Percentiles rank a stretch among this genome's conserved stretches.
Conservation (phyloP, 2,329 filamentous ascomycete species). For the Alternaria ethzedia region DNA sequence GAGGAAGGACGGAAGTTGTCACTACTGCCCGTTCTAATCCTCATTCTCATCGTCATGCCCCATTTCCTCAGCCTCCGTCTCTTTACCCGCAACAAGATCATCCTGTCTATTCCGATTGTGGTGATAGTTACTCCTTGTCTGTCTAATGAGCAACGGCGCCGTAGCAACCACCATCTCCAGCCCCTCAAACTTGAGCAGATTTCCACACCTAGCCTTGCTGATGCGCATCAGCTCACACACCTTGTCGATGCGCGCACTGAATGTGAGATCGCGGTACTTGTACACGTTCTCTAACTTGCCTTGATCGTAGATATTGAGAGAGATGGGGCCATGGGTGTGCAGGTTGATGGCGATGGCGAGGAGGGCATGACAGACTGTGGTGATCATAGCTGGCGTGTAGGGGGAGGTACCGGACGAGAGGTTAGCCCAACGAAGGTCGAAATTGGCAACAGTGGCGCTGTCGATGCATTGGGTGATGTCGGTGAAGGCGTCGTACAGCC, state of each 20-base stretch:
- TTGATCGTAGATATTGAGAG: conserved; percentile 1
- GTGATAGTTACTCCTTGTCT: not conserved
- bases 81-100: not conserved
- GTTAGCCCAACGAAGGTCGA: not conserved
- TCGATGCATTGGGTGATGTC: conserved; percentile 6
- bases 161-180: conserved; percentile 7
- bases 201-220: conserved; percentile 6
- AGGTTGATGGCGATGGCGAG: conserved; percentile 4
- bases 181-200: not conserved
- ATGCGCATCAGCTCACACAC: conserved; percentile 6
- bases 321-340: conserved; percentile 2
- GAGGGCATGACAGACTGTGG: conserved; percentile 1
- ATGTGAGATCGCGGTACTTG: not conserved
- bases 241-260: not conserved
- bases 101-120: conserved; percentile 4
- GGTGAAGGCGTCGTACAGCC: conserved; percentile 1
- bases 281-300: not conserved
- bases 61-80: not conserved
- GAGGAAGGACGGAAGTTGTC: not conserved
- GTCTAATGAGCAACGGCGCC: not conserved
- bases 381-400: not conserved
- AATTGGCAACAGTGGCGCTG: not conserved
- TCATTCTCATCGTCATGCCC: not conserved
- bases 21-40: not conserved
- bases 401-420: not conserved